Conservation (phyloP, 2,329 filamentous ascomycete species). For the Pleomassaria siparia region DNA sequence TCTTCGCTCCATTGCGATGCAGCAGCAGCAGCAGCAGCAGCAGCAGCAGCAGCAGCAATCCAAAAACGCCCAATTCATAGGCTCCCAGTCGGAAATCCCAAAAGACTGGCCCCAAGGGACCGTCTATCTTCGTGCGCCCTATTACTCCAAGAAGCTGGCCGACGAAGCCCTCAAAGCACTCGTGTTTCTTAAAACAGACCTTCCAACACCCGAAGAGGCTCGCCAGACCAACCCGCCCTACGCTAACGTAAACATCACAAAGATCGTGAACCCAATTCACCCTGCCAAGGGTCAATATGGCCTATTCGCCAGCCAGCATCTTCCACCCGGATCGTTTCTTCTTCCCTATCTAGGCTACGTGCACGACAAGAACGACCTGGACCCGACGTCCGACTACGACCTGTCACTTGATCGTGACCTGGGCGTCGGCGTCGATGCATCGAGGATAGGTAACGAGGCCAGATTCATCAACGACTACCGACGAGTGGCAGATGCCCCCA, state of each 20-base stretch:
- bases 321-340: constrained; percentile 50
- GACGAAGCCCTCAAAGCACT: constrained; percentile 25
- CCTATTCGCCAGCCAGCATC: constrained; percentile 49
- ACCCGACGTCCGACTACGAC: constrained; percentile 53
- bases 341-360: constrained; percentile 54
- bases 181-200: constrained; percentile 19
- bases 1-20: not conserved
- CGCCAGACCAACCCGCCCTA: constrained; percentile 30
- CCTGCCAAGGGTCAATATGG: constrained; percentile 53
- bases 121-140: constrained; percentile 31
- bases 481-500: constrained; percentile 45
- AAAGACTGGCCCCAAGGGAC: constrained; percentile 33
- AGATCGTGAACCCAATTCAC: constrained; percentile 46
- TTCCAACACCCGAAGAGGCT: constrained; percentile 16
- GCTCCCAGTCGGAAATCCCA: constrained; percentile 15
- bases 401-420: constrained; percentile 53
- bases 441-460: constrained; percentile 53
- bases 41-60: constrained; percentile 3
- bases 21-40: too few species aligned
- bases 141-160: constrained; percentile 34
- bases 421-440: constrained; percentile 52
- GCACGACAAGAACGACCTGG: constrained; percentile 46
- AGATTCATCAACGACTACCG: constrained; percentile 58
- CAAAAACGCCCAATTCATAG: not conserved
- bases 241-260: constrained; percentile 44